phyloP scores from a whole-genome alignment of 495 filamentous ascomycete species.

The Trypethelium eluteriae region DNA sequence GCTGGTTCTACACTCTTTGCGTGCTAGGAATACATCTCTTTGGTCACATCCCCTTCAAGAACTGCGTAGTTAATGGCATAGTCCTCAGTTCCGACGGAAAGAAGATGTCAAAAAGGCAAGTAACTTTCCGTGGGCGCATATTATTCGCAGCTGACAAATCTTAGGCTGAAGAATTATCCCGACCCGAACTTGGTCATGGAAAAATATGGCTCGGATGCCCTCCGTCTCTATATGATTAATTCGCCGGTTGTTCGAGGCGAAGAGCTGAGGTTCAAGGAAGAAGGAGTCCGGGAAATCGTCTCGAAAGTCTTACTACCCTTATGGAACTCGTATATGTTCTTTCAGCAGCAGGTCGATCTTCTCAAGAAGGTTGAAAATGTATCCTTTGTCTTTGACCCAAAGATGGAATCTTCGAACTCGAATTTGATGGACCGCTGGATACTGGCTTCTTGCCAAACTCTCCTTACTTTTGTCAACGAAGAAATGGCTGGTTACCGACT shows the following conservation, averaged over 20 bases:
- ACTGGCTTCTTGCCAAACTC: slow-evolving; percentile 82
- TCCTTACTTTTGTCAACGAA: slow-evolving; percentile 86
- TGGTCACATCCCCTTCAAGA: slow-evolving; percentile 83
- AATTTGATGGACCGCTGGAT: slow-evolving; percentile 99
- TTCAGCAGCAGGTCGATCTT: slow-evolving; percentile 86
- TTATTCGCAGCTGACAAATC: too few relatives aligned
- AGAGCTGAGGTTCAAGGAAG: slow-evolving; percentile 83
- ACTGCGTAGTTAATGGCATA: slow-evolving; percentile 95
- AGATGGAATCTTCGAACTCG: slow-evolving; percentile 62
- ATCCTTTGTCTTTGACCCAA: slow-evolving; percentile 73
- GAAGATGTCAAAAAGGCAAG: slow-evolving; percentile 89
- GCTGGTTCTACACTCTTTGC: slow-evolving; percentile 94
- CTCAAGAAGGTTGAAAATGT: slow-evolving; percentile 80
- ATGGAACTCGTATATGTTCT: slow-evolving; percentile 98
- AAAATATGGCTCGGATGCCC: slow-evolving; percentile 85
- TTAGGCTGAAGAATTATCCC: slow-evolving; percentile 80
- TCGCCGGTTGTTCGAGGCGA: slow-evolving; percentile 93
- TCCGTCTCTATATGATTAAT: slow-evolving; percentile 93
- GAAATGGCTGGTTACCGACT: slow-evolving; percentile 70
- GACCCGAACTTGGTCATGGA: slow-evolving; percentile 80
- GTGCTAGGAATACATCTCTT: slow-evolving; percentile 90
- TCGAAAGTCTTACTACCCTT: slow-evolving; percentile 87
- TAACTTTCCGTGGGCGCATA: too few relatives aligned
- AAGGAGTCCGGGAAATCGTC: slow-evolving; percentile 92
- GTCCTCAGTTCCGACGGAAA: slow-evolving; percentile 94